Conservation (phyloP, 805 yeast species). For the Suhomyces pyralidae region DNA sequence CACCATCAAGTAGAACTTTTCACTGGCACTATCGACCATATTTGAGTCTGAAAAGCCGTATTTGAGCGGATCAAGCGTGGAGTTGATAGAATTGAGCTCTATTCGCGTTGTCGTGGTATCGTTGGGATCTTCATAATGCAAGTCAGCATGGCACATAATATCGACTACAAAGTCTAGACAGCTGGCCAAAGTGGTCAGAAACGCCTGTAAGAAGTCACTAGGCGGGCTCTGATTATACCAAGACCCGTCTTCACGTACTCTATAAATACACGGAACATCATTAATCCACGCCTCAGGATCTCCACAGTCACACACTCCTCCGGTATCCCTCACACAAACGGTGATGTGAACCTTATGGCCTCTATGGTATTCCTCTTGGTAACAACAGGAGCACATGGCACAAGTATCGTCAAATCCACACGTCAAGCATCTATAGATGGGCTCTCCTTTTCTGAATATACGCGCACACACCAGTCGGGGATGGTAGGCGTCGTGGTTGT, state of each 20-base stretch:
- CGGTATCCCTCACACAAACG: constrained; percentile 63
- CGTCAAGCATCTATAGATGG: constrained; percentile 72
- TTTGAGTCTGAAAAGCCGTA: constrained; percentile 41
- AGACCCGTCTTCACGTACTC: constrained; percentile 15
- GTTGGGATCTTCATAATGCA: constrained; percentile 33
- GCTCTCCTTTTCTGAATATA: constrained; percentile 73
- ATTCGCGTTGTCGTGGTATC: constrained; percentile 20
- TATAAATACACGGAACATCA: constrained; percentile 44
- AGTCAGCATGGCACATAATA: constrained; percentile 50
- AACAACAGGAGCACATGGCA: constrained; percentile 78
- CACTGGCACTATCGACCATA: constrained; percentile 35
- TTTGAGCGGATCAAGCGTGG: constrained; percentile 34
- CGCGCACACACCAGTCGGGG: constrained; percentile 70
- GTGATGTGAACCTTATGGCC: constrained; percentile 70
- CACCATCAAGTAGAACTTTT: constrained; percentile 52
- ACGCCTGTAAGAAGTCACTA: constrained; percentile 36
- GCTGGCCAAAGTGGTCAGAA: constrained; percentile 41
- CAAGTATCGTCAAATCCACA: constrained; percentile 81
- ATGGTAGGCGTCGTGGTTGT: constrained; percentile 44
- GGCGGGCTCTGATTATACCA: constrained; percentile 24
- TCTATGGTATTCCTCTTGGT: constrained; percentile 60
- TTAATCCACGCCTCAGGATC: constrained; percentile 80
- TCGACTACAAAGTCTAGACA: constrained; percentile 61
- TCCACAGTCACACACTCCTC: constrained; percentile 88
- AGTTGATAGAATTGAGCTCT: constrained; percentile 26